Conservation (phyloP, 345 rosid species). For the Raphanus raphanistrum region DNA sequence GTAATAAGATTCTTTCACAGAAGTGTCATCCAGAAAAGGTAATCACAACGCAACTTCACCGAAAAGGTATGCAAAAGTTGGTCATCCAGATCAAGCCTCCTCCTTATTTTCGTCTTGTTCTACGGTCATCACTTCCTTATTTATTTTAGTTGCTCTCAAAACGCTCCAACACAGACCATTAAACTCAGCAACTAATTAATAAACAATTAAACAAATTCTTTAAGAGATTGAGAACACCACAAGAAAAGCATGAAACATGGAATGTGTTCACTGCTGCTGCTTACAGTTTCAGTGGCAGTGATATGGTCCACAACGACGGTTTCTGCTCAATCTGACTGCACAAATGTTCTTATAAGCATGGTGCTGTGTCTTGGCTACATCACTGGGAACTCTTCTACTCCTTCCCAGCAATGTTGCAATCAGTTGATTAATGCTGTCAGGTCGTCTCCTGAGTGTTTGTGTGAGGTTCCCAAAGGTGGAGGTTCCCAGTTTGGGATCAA, state of each 20-base stretch:
- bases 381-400: constrained; percentile 61
- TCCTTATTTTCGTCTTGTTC: constrained; percentile 28
- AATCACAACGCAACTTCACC: constrained; percentile 1
- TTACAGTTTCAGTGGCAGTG: constrained; percentile 29
- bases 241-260: constrained; percentile 21
- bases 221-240: constrained; percentile 9
- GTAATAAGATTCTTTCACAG: background rate
- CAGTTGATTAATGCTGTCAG: constrained; percentile 65
- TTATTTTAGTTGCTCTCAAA: constrained; percentile 17
- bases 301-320: constrained; percentile 37
- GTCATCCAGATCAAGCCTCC: constrained; percentile 41
- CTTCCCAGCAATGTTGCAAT: constrained; percentile 68
- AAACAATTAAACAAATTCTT: background rate
- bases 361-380: constrained; percentile 73
- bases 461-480: constrained; percentile 60
- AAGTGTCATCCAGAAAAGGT: too few species aligned
- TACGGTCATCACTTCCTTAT: constrained; percentile 12
- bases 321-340: constrained; percentile 62
- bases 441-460: constrained; percentile 76
- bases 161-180: constrained; percentile 21
- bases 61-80: constrained; percentile 36
- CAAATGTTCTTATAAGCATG: constrained; percentile 56
- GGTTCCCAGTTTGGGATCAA: constrained; percentile 62
- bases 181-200: background rate
- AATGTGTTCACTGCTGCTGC: constrained; percentile 32